phyloP scores from a whole-genome alignment of 768 basidiomycete genomes.

The Kockovaella imperatae region DNA sequence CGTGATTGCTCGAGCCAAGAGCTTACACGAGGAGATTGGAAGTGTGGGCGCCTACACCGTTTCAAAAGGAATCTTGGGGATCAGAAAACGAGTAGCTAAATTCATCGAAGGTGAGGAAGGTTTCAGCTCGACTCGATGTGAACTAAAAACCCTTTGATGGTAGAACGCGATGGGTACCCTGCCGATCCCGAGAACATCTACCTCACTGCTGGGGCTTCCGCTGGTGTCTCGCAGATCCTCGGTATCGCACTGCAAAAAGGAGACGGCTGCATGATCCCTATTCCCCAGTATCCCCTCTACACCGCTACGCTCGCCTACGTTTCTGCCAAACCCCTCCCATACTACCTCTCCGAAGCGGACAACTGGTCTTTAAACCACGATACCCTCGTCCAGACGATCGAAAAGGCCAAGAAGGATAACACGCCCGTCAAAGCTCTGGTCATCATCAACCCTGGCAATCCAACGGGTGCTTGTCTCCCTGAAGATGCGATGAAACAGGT shows the following conservation, averaged over 20 bases:
- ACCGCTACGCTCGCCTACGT: slow-evolving; percentile 86
- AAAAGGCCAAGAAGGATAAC: slow-evolving; percentile 58
- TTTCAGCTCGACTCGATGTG: not conserved
- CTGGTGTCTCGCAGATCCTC: slow-evolving; percentile 63
- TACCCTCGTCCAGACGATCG: slow-evolving; percentile 61
- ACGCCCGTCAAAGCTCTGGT: slow-evolving; percentile 73
- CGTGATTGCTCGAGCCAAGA: slow-evolving; percentile 71
- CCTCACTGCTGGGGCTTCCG: slow-evolving; percentile 88
- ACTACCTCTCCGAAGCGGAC: slow-evolving; percentile 73
- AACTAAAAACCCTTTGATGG: not conserved
- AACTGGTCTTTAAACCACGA: slow-evolving; percentile 73
- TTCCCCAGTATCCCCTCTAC: slow-evolving; percentile 96
- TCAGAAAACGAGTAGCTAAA: slow-evolving; percentile 76
- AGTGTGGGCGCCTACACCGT: slow-evolving; percentile 93
- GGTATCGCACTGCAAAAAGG: slow-evolving; percentile 35
- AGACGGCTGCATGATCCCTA: slow-evolving; percentile 61
- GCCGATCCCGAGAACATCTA: slow-evolving; percentile 78
- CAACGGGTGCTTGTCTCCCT: slow-evolving; percentile 79
- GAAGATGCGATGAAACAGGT: slow-evolving; percentile 63
- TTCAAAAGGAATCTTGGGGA: slow-evolving; percentile 81
- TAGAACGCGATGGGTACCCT: slow-evolving; percentile 84
- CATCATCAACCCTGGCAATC: slow-evolving; percentile 98
- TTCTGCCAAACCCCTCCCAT: slow-evolving; percentile 71
- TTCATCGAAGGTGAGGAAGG: slow-evolving; percentile 68
- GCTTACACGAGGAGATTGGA: slow-evolving; percentile 76